phyloP scores from a whole-genome alignment of 805 yeast genomes.

The Pichia rugopelliculosa region DNA sequence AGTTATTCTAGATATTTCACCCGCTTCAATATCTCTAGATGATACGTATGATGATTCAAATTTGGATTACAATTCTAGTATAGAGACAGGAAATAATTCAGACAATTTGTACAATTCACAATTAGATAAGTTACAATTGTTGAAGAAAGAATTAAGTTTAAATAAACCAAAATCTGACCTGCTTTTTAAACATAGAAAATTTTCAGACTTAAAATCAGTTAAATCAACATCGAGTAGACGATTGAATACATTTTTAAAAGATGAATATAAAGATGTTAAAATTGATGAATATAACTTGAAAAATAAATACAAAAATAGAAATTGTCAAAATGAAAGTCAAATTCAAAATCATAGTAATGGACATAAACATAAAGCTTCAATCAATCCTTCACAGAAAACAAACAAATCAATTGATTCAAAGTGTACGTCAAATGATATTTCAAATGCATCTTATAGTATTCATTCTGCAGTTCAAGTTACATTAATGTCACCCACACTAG shows the following conservation, averaged over 20 bases:
- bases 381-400: conserved; percentile 15
- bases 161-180: neutral
- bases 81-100: conserved; percentile 19
- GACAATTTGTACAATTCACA: neutral
- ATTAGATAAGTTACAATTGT: conserved; percentile 21
- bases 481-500: conserved; percentile 19
- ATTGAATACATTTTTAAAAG: conserved; percentile 19
- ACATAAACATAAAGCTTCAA: conserved; percentile 5
- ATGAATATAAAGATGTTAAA: conserved; percentile 10
- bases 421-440: conserved; percentile 17
- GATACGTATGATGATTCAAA: neutral
- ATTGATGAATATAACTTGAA: conserved; percentile 15
- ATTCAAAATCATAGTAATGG: neutral
- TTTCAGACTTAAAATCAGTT: conserved; percentile 13
- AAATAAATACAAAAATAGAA: neutral
- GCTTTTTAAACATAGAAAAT: neutral
- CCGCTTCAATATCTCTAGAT: neutral
- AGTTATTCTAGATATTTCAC: conserved; percentile 4
- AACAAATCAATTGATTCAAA: conserved; percentile 22
- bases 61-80: conserved; percentile 11
- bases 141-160: conserved; percentile 10
- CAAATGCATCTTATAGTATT: conserved; percentile 24
- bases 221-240: conserved; percentile 25
- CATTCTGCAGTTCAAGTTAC: conserved; percentile 28
- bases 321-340: neutral